Evolutionary conservation across 441 rosid genomes (phyloP).

Genomic region (Cnidoscolus chayamansa): DNA sequence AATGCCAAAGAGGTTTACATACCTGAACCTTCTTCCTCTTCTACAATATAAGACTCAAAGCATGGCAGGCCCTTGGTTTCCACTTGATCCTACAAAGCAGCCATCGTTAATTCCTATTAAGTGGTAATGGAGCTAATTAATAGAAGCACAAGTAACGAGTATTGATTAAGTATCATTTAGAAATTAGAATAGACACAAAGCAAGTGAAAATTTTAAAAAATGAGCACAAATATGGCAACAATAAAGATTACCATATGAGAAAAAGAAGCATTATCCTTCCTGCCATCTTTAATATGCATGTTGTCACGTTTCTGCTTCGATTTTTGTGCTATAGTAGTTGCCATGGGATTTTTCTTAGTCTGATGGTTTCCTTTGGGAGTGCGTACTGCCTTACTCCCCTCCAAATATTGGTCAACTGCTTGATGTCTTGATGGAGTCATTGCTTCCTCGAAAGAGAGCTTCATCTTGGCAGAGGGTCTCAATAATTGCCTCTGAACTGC

Average conservation of each 20-base stretch:
- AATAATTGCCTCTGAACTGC: constrained; percentile 29
- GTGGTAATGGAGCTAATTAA: background rate
- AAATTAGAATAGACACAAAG: background rate
- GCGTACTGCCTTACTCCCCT: constrained; percentile 29
- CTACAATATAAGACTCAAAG: constrained; percentile 69
- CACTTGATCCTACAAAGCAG: constrained; percentile 50
- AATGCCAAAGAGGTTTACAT: constrained; percentile 17
- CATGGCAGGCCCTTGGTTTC: constrained; percentile 48
- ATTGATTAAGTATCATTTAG: constrained; percentile 6
- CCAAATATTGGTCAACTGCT: constrained; percentile 33
- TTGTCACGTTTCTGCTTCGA: constrained; percentile 35
- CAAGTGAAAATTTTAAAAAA: background rate
- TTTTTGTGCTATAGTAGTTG: constrained; percentile 25
- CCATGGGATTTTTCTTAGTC: constrained; percentile 35
- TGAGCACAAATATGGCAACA: background rate
- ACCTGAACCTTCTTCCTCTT: constrained; percentile 91
- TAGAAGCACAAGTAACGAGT: background rate
- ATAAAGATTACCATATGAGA: constrained; percentile 32
- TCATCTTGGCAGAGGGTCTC: constrained; percentile 32
- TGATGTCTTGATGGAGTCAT: constrained; percentile 35
- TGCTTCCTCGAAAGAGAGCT: constrained; percentile 25
- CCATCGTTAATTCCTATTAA: constrained; percentile 21
- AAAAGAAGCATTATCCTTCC: constrained; percentile 20
- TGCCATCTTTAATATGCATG: constrained; percentile 39
- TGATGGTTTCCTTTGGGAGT: constrained; percentile 39